Evolutionary conservation across 495 filamentous ascomycete species (phyloP).

Genomic region (Emericellopsis terricola): DNA sequence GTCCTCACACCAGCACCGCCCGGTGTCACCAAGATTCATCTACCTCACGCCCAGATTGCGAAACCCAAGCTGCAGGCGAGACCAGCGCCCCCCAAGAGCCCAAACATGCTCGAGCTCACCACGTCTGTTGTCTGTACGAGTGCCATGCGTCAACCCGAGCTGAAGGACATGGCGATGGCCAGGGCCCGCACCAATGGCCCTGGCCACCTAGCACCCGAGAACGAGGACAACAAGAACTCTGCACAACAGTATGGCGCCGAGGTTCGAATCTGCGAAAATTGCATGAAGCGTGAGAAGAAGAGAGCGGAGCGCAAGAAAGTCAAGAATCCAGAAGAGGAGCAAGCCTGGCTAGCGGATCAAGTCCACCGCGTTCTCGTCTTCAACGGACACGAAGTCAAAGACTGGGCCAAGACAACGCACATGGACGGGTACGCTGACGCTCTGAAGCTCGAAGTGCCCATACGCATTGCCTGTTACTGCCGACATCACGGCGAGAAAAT

Average conservation of each 20-base stretch:
- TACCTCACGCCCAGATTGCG: slow-evolving; percentile 76
- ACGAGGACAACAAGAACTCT: slow-evolving; percentile 40
- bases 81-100: slow-evolving; percentile 33
- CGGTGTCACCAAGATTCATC: slow-evolving; percentile 60
- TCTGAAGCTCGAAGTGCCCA: slow-evolving; percentile 63
- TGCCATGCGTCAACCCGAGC: slow-evolving; percentile 63
- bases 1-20: slow-evolving; percentile 52
- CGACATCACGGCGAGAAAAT: slow-evolving; percentile 82
- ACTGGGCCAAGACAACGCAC: slow-evolving; percentile 40
- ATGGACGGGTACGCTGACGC: slow-evolving; percentile 30
- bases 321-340: slow-evolving; percentile 66
- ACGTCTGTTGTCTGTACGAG: slow-evolving; percentile 77
- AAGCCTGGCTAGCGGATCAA: slow-evolving; percentile 62
- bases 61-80: slow-evolving; percentile 76
- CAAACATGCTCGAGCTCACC: slow-evolving; percentile 65
- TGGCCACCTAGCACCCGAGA: slow-evolving; percentile 4
- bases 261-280: slow-evolving; percentile 69
- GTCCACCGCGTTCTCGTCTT: slow-evolving; percentile 73
- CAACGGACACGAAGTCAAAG: slow-evolving; percentile 80
- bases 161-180: slow-evolving; percentile 42
- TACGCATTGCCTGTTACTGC: slow-evolving; percentile 97
- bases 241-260: slow-evolving; percentile 73
- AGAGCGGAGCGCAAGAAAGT: slow-evolving; percentile 76
- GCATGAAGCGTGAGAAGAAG: slow-evolving; percentile 74
- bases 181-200: slow-evolving; percentile 31